Evolutionary conservation across 352 stramenopile species (phyloP).

Genomic region (Phytophthora cryptogea): DNA sequence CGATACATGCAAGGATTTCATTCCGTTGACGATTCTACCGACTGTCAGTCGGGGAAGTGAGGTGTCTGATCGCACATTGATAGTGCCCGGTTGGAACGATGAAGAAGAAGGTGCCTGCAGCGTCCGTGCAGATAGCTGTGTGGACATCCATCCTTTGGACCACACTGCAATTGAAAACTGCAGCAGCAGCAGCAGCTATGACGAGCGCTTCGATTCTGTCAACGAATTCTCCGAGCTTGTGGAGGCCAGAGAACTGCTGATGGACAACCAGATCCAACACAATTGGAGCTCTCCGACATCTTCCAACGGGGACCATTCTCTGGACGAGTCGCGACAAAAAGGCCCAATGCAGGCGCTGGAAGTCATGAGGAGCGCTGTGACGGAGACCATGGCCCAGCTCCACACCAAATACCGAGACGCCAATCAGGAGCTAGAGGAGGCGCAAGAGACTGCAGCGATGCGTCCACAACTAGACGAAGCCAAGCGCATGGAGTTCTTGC

Average conservation of each 20-base stretch:
- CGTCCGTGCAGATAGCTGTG: background rate
- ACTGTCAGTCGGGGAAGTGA: background rate
- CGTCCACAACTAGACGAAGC: constrained; percentile 12
- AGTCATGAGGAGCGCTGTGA: constrained; percentile 12
- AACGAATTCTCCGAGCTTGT: background rate
- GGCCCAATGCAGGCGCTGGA: constrained; percentile 13
- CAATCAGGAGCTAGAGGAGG: constrained; percentile 1
- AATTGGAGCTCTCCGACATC: too few species aligned
- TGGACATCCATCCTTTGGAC: too few species aligned
- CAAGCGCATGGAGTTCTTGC: constrained; percentile 50
- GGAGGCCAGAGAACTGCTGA: too few species aligned
- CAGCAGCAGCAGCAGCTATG: too few species aligned
- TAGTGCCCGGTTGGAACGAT: background rate
- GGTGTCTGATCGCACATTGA: background rate
- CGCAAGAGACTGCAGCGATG: background rate
- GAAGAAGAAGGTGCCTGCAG: background rate
- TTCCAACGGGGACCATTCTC: background rate
- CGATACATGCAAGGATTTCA: constrained; percentile 5
- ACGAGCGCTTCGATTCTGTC: too few species aligned
- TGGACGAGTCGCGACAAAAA: background rate
- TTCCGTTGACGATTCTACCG: constrained; percentile 5
- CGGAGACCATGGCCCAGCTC: constrained; percentile 10
- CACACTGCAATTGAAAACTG: too few species aligned
- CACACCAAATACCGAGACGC: constrained; percentile 10
- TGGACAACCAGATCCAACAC: too few species aligned